Base-by-base conservation (phyloP, 805 yeast genomes). In the Saturnispora dispora region DNA sequence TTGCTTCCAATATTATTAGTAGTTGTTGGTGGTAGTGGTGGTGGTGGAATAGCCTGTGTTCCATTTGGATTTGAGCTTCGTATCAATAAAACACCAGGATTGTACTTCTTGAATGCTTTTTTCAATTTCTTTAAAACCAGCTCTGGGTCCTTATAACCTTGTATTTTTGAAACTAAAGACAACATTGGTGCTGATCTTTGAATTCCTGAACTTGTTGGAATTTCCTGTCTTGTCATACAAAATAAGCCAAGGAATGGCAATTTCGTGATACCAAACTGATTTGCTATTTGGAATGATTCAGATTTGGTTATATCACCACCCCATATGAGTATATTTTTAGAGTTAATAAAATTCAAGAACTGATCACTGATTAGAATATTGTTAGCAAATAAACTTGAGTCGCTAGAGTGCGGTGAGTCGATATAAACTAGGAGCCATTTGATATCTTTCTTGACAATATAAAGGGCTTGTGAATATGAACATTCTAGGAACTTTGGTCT, bases 191-290 rank as follows among this genome's bases (percentile, higher is more conserved):
- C 55, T 0, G 81, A 69, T 27, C 74, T 72, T 13, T 71, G 70
- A 0, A 80, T 74, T 0, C 85, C 85, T 20, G 74, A 72, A 0
- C 82, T 78, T 0, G 85, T 75, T 69, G 75, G 82, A 60, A 52
- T 71, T 57, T 62, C 74, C 15, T 72, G 71, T 47, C 81, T 76
- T 17, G 88, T 85, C 50, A 88, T 71, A 46, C 88, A 83, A 10
- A 93, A 64, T 11, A 90, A 68, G 0, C 91, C 95, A 33, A 87
- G 64, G 61, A 86, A 85, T n/a, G 99, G 99, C 60, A 83, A 82
- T 56, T 78, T 76, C 20, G 88, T 76, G 40, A 83, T 83, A 52
- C 78, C 77, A 53, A 90, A 75, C 37, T 83, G 80, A 60, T 85
- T 82, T 0, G 95, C 85, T 15, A 88, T 82, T 59, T 88, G 95